Percentiles rank a stretch among this genome's conserved stretches.
These are phyloP conservation scores for Ceratocystis ficicola DNA, from an alignment of 2,329 filamentous ascomycete genomes.

Conservation along the genomic window DNA sequence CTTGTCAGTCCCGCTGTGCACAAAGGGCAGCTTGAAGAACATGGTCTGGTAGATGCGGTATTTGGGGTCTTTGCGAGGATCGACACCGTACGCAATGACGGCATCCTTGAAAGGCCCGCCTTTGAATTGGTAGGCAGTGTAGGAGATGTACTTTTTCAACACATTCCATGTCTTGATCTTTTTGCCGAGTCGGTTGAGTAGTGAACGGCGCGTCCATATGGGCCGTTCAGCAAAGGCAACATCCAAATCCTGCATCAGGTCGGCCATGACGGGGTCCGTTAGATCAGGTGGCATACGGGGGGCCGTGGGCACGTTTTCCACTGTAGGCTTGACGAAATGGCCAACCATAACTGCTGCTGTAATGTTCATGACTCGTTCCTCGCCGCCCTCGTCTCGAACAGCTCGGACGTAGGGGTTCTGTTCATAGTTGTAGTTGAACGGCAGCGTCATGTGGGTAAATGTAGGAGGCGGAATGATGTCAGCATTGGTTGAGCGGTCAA, in stretches of 20 bases:
- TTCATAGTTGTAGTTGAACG: constrained; percentile 69
- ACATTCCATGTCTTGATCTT: constrained; percentile 42
- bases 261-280: constrained; percentile 48
- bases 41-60: constrained; percentile 80
- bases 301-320: constrained; percentile 49
- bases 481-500: constrained; percentile 45
- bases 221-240: constrained; percentile 60
- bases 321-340: constrained; percentile 47
- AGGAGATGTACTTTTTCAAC: constrained; percentile 65
- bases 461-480: constrained; percentile 69
- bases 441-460: constrained; percentile 62
- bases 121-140: constrained; percentile 83
- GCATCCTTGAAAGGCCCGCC: constrained; percentile 86
- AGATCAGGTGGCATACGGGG: constrained; percentile 49
- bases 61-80: constrained; percentile 64
- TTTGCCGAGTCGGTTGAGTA: constrained; percentile 57
- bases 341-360: constrained; percentile 47
- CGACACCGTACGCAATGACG: constrained; percentile 72
- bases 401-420: constrained; percentile 69
- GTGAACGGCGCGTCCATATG: constrained; percentile 72
- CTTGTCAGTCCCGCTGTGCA: constrained; percentile 29
- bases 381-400: constrained; percentile 44
- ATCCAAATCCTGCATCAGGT: constrained; percentile 52
- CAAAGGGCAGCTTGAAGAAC: constrained; percentile 60
- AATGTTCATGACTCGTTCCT: constrained; percentile 43